These are phyloP conservation scores for Catharanthus roseus DNA, from an alignment of 257 asterid genomes.

Conservation along the genomic window DNA sequence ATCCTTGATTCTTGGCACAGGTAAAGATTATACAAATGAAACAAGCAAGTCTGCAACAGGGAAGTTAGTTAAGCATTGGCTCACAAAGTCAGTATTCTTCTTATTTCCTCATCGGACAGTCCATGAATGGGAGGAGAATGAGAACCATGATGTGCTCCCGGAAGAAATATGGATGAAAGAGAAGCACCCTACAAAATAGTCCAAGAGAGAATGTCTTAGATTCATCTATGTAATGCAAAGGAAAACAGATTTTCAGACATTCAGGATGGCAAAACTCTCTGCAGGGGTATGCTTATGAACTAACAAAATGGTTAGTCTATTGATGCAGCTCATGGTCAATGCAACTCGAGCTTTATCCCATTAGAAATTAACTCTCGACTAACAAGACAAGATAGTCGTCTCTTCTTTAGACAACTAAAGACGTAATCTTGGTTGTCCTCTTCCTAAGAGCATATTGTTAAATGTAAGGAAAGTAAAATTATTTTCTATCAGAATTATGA, in stretches of 20 bases:
- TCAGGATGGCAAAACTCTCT: neutral
- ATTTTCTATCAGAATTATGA: neutral
- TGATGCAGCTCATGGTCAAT: neutral
- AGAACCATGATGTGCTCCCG: neutral
- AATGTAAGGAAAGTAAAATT: neutral
- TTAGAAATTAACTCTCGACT: neutral
- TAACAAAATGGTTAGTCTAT: neutral
- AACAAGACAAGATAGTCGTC: too few species aligned
- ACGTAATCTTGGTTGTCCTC: too few species aligned
- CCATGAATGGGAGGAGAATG: too few species aligned
- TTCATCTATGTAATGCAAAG: neutral
- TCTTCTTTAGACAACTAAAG: too few species aligned
- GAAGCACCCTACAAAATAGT: conserved; percentile 2
- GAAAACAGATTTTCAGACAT: neutral
- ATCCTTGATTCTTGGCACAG: too few species aligned
- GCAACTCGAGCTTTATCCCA: neutral
- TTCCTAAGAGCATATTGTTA: neutral
- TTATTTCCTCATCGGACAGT: neutral
- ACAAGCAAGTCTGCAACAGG: neutral
- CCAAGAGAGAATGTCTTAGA: neutral
- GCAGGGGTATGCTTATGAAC: neutral
- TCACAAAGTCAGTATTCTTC: neutral
- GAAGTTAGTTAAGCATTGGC: too few species aligned
- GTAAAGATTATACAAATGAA: neutral
- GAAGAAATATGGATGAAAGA: neutral